Evolutionary conservation across 2,329 filamentous ascomycete genomes (phyloP).

Genomic region (Penicillium palitans): DNA sequence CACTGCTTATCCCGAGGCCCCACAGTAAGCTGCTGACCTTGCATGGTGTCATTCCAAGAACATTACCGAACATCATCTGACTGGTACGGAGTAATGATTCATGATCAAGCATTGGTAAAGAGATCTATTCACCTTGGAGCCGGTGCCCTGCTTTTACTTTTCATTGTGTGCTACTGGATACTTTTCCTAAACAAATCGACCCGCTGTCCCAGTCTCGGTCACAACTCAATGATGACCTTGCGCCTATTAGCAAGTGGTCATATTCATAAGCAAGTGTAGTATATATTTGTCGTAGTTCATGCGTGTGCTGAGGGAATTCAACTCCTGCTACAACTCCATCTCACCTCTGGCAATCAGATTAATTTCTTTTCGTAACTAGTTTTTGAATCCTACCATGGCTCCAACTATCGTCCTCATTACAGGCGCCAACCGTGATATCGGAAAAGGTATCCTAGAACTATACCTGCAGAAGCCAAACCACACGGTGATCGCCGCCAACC

Average conservation of each 20-base stretch:
- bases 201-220: neutral
- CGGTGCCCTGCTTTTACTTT: neutral
- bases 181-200: too few relatives aligned
- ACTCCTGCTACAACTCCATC: neutral
- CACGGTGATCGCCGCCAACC: neutral
- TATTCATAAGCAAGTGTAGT: neutral
- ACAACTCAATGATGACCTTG: neutral
- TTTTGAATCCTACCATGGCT: neutral
- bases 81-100: too few relatives aligned
- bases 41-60: neutral
- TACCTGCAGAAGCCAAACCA: neutral
- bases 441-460: neutral
- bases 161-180: neutral
- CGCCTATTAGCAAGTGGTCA: neutral
- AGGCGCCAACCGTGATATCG: neutral
- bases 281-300: neutral
- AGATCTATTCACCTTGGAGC: neutral
- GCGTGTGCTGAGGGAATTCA: neutral
- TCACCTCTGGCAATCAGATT: neutral
- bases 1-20: neutral
- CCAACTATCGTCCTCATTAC: neutral
- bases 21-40: neutral
- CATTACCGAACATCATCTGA: neutral
- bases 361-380: too few relatives aligned
- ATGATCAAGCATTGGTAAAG: neutral